Base-by-base conservation (phyloP, 1,284 basidiomycete species). In the Ceratobasidium sp. region DNA sequence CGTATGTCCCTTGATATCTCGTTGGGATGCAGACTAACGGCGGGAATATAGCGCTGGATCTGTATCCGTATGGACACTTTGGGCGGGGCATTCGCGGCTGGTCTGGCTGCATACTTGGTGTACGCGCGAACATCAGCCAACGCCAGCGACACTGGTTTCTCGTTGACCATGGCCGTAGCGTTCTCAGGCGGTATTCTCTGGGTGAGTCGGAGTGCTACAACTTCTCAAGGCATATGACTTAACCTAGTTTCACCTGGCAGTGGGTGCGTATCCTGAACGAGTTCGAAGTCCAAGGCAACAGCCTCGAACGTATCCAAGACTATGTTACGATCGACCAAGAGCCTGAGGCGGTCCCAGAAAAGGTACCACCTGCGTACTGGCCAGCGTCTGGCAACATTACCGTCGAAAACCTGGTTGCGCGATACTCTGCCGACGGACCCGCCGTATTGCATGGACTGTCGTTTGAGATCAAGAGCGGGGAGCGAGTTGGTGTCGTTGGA, bases 401-500 rank as follows among this genome's bases (percentile, higher is more conserved):
- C 15, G 76, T 80, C 17, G 74, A 80, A 57, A 68, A 76, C 49
- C 77, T 80, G 8, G 66, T 44, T n/a, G 79, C 79, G 7, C 66
- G 68, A 34, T 79, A 79, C 68, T 77, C 78, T 7, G 17, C 44
- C 17, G 78, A 79, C 40, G 77, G 78, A 22, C 78, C 78, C 11
- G 84, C 85, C 59, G 85, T 86, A 0, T 81, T 86, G 19, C 82
- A 86, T 76, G 79, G 84, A 37, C 78, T 86, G 34, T 80, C 81
- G n/a, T 80, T 86, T n/a, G 81, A 76, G 52, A 85, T 86, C 79
- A 81, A 82, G 57, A 82, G 82, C 59, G 86, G 86, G 1, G 83
- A 85, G 78, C 82, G 84, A 68, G 81, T 86, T 29, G 86, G 86
- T 51, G 84, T 86, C 67, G 85, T 85, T 74, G 82, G 85, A 1